Base-by-base conservation (phyloP, 1,284 basidiomycete genomes). In the Cutaneotrichosporon cavernicola region DNA sequence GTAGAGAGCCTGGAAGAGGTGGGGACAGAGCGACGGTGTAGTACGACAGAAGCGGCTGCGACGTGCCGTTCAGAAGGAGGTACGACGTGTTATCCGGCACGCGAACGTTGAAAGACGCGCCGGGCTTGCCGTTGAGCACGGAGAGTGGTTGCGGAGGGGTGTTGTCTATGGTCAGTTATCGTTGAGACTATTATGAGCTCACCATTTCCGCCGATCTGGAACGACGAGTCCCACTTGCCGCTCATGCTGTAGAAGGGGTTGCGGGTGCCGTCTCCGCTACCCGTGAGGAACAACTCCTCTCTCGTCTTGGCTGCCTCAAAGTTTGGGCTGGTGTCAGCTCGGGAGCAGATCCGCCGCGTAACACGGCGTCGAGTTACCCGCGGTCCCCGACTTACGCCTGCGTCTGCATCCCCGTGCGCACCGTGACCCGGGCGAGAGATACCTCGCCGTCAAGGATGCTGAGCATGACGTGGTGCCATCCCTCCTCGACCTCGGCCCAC, bases 21-120 rank as follows among this genome's bases (percentile, higher is more conserved):
- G 62, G 62, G 11, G 40, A 18, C 14, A 64, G 21, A 5, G 22
- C 21, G 13, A 64, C 36, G n/a, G 46, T 32, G 58, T 64, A 64
- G 14, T 14, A 34, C 4, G 58, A 32, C 5, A 31, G 30, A 8
- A 14, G n/a, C 7, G 62, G 62, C 36, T 56, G 58, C 1, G 62
- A 59, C 11, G 49, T 50, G 55, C 63, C 63, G 56, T 65, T 65
- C 31, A 65, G 38, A 4, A 58, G 26, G 6, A 65, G 14, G 43
- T 50, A 58, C n/a, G 63, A 58, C n/a, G 56, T 65, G 51, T 65
- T 65, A 22, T 40, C 60, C 2, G 63, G 63, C 5, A 65, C 38
- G 5, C 56, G 9, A 32, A 40, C 49, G 30, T 31, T 21, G 14
- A 59, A 38, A 4, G 40, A 6, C 1, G 50, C 21, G 10, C 56